phyloP scores from a whole-genome alignment of 164 flowering plant species.

The Litsea cubeba region DNA sequence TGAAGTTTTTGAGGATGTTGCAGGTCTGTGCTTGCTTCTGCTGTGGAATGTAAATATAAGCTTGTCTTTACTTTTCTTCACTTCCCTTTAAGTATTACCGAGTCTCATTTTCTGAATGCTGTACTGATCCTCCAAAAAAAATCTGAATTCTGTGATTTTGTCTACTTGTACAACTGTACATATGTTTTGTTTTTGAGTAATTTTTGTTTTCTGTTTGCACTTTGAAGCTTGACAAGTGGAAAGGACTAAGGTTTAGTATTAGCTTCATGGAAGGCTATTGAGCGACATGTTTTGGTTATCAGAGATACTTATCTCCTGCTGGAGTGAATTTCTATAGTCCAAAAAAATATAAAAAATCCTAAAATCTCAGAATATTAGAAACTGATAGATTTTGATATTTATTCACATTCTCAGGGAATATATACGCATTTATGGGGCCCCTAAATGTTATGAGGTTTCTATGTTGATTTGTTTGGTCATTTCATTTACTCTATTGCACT shows the following conservation, averaged over 20 bases:
- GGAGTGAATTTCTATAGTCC: background rate
- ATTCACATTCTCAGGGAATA: too few relatives aligned
- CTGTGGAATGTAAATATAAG: background rate
- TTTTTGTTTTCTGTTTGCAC: background rate
- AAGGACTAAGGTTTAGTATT: background rate
- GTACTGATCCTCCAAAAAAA: too few relatives aligned
- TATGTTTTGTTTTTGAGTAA: background rate
- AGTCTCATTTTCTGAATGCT: background rate
- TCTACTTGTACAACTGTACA: background rate
- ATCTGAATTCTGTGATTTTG: background rate
- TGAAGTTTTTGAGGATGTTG: slow-evolving; percentile 83
- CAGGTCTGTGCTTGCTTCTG: slow-evolving; percentile 46
- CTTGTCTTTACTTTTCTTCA: background rate
- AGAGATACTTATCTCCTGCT: too few relatives aligned
- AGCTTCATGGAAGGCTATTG: too few relatives aligned
- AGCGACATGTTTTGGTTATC: too few relatives aligned
- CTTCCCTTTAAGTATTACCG: background rate
- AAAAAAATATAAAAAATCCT: too few relatives aligned
- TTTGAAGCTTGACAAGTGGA: background rate
- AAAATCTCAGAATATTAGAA: too few relatives aligned
- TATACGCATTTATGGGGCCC: too few relatives aligned
- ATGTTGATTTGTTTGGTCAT: too few relatives aligned
- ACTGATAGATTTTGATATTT: too few relatives aligned
- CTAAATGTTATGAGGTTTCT: too few relatives aligned
- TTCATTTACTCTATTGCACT: too few relatives aligned